Conservation (phyloP, 106 monocot genomes). For the Dioscorea zingiberensis region DNA sequence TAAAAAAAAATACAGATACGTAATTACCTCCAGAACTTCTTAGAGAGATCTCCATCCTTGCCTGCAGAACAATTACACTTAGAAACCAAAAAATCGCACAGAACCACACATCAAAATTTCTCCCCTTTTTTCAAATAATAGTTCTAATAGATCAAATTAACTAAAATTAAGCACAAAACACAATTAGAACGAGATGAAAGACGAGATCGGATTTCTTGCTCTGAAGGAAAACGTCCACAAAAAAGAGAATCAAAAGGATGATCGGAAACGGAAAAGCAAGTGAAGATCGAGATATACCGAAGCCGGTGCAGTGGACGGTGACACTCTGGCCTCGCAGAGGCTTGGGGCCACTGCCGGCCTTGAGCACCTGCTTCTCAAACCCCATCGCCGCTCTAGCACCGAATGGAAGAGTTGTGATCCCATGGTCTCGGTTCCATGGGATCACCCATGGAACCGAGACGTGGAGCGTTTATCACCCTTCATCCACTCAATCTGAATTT, state of each 20-base stretch:
- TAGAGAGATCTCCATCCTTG: slow-evolving; percentile 78
- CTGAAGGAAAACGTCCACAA: no score
- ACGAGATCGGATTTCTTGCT: no score
- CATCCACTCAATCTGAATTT: no score
- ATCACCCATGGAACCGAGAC: no score
- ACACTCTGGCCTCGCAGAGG: slow-evolving; percentile 62
- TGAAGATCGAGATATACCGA: slow-evolving; percentile 22
- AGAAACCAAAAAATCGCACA: not conserved
- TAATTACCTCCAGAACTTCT: slow-evolving; percentile 92
- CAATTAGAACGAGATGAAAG: no score
- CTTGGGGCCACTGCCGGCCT: slow-evolving; percentile 53
- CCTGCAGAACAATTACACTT: slow-evolving; percentile 37
- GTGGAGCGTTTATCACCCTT: no score
- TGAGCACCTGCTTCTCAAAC: slow-evolving; percentile 58
- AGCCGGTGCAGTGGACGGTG: slow-evolving; percentile 89
- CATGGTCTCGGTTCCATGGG: no score
- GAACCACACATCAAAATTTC: not conserved
- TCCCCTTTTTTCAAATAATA: not conserved
- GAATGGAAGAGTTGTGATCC: no score
- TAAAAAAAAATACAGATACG: not conserved
- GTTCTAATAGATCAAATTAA: not conserved
- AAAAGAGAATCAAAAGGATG: no score
- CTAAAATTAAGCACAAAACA: not conserved
- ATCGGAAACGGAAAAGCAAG: no score
- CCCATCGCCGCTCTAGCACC: slow-evolving; percentile 36